These are phyloP conservation scores for Trypanosoma brucei DNA, from an alignment of 208 protist genomes.

Conservation along the genomic window DNA sequence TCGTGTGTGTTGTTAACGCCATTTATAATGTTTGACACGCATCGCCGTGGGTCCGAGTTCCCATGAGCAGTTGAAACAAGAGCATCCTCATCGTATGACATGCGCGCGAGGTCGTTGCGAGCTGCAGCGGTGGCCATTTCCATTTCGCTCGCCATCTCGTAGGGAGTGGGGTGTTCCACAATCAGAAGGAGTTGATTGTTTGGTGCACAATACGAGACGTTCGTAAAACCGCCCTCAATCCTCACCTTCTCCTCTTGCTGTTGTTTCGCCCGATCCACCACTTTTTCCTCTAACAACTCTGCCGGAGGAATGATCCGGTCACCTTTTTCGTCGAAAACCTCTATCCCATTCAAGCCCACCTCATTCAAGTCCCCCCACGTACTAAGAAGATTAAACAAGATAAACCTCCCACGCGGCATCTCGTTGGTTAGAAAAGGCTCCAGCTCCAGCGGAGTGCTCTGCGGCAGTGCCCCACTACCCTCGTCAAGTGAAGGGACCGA, in stretches of 20 bases:
- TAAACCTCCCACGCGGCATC: constrained; percentile 47
- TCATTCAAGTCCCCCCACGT: constrained; percentile 90
- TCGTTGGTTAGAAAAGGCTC: constrained; percentile 28
- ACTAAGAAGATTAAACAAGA: constrained; percentile 65
- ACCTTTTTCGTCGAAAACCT: constrained; percentile 82
- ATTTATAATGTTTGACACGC: constrained; percentile 79
- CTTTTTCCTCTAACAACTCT: constrained; percentile 9
- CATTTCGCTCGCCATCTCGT: not conserved
- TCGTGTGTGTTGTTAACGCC: constrained; percentile 76
- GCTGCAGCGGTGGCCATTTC: not conserved
- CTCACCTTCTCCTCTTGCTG: not conserved
- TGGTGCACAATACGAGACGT: not conserved
- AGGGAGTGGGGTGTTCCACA: constrained; percentile 6
- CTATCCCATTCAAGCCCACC: constrained; percentile 86
- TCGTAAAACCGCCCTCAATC: constrained; percentile 1
- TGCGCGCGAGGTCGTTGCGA: not conserved
- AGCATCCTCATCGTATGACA: not conserved
- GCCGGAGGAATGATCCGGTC: constrained; percentile 35
- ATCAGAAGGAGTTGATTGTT: constrained; percentile 3
- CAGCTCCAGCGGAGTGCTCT: constrained; percentile 12
- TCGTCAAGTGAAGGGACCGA: constrained; percentile 1
- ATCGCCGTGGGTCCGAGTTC: constrained; percentile 28
- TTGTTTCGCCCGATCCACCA: constrained; percentile 11
- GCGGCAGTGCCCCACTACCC: not conserved
- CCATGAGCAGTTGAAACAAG: not conserved